phyloP scores from a whole-genome alignment of 2,329 filamentous ascomycete genomes.

The Cladosporium sp. region DNA sequence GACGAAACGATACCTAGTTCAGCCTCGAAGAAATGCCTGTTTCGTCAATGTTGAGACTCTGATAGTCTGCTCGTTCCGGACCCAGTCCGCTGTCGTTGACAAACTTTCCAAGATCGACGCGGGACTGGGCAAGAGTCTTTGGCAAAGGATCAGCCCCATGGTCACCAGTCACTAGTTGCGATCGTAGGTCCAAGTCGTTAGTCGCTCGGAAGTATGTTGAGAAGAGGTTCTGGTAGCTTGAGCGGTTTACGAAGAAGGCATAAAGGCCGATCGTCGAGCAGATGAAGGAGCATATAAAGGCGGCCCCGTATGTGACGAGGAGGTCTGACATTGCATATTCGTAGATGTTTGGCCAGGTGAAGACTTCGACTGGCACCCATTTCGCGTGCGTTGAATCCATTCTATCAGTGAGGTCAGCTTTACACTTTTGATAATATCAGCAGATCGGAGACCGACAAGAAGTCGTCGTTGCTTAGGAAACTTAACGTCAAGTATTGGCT shows the following conservation, averaged over 20 bases:
- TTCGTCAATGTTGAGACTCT: too few relatives aligned
- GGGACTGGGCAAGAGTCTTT: background rate
- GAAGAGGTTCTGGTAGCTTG: conserved; percentile 9
- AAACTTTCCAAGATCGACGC: too few relatives aligned
- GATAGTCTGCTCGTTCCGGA: too few relatives aligned
- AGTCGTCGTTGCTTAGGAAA: background rate
- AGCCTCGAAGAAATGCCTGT: too few relatives aligned
- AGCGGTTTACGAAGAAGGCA: background rate
- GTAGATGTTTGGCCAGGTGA: conserved; percentile 4
- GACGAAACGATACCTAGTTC: too few relatives aligned
- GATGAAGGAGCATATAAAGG: background rate
- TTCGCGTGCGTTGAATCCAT: background rate
- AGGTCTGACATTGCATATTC: conserved; percentile 1
- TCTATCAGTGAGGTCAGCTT: too few relatives aligned
- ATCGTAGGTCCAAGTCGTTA: background rate
- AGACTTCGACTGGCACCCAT: background rate
- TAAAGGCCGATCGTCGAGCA: background rate
- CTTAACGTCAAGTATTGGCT: background rate
- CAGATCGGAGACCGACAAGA: background rate
- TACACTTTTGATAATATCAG: too few relatives aligned
- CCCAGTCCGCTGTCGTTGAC: too few relatives aligned
- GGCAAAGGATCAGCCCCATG: conserved; percentile 3
- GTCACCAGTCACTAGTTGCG: background rate
- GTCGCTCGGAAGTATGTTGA: conserved; percentile 11
- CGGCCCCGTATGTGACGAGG: conserved; percentile 1